Evolutionary conservation across 2,329 filamentous ascomycete genomes (phyloP).

Genomic region (Pseudogymnoascus sp.): DNA sequence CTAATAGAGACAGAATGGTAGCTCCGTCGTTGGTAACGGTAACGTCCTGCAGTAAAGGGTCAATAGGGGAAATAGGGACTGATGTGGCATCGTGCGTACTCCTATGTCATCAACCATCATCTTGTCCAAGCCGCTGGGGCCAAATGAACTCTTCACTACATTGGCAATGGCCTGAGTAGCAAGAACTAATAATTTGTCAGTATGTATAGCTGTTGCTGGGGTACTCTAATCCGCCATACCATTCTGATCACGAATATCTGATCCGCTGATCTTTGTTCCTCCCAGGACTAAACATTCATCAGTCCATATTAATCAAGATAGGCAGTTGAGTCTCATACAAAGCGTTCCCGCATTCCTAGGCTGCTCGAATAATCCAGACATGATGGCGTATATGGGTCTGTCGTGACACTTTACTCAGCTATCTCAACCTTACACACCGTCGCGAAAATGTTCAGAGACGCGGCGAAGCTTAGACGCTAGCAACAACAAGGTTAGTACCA

Average conservation of each 20-base stretch:
- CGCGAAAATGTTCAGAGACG: slow-evolving; percentile 14
- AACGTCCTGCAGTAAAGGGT: slow-evolving; percentile 59
- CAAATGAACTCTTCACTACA: slow-evolving; percentile 98
- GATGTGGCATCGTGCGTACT: slow-evolving; percentile 40
- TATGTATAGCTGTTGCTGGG: slow-evolving; percentile 8
- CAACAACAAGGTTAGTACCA: background rate
- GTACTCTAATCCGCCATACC: slow-evolving; percentile 41
- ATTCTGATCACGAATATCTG: slow-evolving; percentile 96
- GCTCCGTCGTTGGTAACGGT: slow-evolving; percentile 98
- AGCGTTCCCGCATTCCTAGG: slow-evolving; percentile 85
- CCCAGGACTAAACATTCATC: slow-evolving; percentile 59
- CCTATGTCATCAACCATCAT: slow-evolving; percentile 99
- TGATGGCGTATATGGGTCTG: slow-evolving; percentile 32
- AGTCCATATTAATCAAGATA: slow-evolving; percentile 25
- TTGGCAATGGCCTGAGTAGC: slow-evolving; percentile 97
- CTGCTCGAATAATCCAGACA: slow-evolving; percentile 96
- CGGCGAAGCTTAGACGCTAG: slow-evolving; percentile 14
- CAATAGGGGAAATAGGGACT: slow-evolving; percentile 14
- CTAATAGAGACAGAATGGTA: slow-evolving; percentile 88
- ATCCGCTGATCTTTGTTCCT: slow-evolving; percentile 92
- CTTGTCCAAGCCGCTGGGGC: slow-evolving; percentile 93
- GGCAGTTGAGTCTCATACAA: slow-evolving; percentile 43
- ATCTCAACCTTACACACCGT: slow-evolving; percentile 11
- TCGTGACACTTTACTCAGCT: slow-evolving; percentile 14
- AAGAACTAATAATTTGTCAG: slow-evolving; percentile 50